These are phyloP conservation scores for Phytopythium ostracodes DNA, from an alignment of 352 stramenopile species.

Conservation along the genomic window DNA sequence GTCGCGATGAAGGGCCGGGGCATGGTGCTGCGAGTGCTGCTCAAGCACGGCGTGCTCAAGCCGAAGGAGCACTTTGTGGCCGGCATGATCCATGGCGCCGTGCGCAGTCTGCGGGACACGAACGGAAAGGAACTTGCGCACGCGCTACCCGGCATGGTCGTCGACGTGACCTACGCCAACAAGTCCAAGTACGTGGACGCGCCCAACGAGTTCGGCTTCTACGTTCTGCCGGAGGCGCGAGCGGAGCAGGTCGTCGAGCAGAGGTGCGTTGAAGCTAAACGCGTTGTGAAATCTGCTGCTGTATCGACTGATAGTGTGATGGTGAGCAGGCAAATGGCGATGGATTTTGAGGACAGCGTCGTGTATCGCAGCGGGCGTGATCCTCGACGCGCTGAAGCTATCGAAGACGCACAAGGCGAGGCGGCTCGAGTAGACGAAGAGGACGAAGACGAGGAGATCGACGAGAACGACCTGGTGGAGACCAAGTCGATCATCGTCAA, in stretches of 20 bases:
- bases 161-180: conserved; percentile 79
- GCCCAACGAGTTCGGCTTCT: conserved; percentile 79
- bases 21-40: conserved; percentile 66
- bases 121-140: conserved; percentile 51
- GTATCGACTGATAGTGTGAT: conserved; percentile 2
- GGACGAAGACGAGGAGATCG: conserved; percentile 20
- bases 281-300: not conserved
- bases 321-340: conserved; percentile 46
- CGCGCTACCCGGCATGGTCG: conserved; percentile 59
- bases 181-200: conserved; percentile 82
- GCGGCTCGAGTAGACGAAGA: conserved; percentile 11
- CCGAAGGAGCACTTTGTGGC: conserved; percentile 78
- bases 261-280: conserved; percentile 24
- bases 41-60: conserved; percentile 59
- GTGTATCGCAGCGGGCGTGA: conserved; percentile 26
- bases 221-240: conserved; percentile 51
- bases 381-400: not conserved
- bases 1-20: conserved; percentile 59
- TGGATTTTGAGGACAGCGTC: conserved; percentile 66
- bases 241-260: conserved; percentile 75
- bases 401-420: conserved; percentile 9
- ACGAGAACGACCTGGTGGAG: conserved; percentile 38
- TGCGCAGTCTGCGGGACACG: conserved; percentile 56
- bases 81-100: conserved; percentile 81
- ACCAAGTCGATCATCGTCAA: conserved; percentile 78